phyloP scores from a whole-genome alignment of 495 filamentous ascomycete genomes.

The Hypoxylon fuscum region DNA sequence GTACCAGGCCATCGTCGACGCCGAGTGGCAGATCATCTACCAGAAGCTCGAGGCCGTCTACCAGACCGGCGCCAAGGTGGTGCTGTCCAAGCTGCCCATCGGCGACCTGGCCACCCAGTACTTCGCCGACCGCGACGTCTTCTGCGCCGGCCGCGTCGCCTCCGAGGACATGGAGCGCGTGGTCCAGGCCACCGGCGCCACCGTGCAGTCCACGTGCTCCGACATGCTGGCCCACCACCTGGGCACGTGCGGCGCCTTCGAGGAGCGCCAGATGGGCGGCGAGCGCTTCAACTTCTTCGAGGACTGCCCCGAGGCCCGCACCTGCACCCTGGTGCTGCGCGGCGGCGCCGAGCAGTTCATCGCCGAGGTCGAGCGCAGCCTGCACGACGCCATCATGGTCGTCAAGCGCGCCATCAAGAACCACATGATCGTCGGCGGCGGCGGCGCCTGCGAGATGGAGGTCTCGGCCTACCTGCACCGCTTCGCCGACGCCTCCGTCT shows the following conservation, averaged over 20 bases:
- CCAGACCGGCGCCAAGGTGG: constrained; percentile 94
- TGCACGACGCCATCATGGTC: constrained; percentile 99
- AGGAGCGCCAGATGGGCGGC: constrained; percentile 94
- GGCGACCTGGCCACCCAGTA: constrained; percentile 97
- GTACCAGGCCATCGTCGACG: constrained; percentile 99
- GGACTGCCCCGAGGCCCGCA: constrained; percentile 93
- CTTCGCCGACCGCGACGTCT: constrained; percentile 97
- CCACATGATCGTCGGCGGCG: constrained; percentile 91
- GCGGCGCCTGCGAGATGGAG: constrained; percentile 97
- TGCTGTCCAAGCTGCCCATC: constrained; percentile 96
- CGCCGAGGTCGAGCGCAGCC: constrained; percentile 93
- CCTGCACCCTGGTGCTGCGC: constrained; percentile 93
- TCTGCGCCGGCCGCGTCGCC: constrained; percentile 94
- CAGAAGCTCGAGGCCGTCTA: constrained; percentile 95
- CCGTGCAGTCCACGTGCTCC: constrained; percentile 93
- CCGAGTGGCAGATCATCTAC: constrained; percentile 99
- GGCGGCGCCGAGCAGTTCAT: constrained; percentile 99
- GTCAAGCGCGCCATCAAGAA: constrained; percentile 97
- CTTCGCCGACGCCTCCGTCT: constrained; percentile 89
- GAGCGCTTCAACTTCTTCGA: constrained; percentile 99
- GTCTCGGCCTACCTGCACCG: constrained; percentile 89
- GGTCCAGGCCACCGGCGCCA: constrained; percentile 90
- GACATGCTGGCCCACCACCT: constrained; percentile 91
- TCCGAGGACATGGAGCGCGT: constrained; percentile 96
- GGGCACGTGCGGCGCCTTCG: constrained; percentile 88